Evolutionary conservation across 495 filamentous ascomycete genomes (phyloP).

Genomic region (Opeltia flavorubescens): DNA sequence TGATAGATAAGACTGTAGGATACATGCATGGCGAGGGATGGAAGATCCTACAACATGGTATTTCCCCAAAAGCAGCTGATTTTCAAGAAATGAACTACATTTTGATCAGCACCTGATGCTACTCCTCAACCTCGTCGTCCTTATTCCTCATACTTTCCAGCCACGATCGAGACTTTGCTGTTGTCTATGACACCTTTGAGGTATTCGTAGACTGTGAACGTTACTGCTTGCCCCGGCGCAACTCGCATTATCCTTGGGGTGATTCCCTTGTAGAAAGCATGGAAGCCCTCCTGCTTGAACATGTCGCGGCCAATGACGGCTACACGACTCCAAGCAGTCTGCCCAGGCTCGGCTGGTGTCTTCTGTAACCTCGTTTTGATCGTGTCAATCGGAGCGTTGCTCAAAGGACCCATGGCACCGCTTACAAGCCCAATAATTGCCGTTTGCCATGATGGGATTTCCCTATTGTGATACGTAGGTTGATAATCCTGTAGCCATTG

Average conservation of each 20-base stretch:
- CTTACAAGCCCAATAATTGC: constrained; percentile 79
- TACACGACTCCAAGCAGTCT: constrained; percentile 66
- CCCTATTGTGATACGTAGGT: constrained; percentile 22
- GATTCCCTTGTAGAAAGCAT: constrained; percentile 98
- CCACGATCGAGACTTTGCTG: constrained; percentile 48
- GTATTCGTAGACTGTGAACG: constrained; percentile 94
- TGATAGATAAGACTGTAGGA: background rate
- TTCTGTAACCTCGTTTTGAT: constrained; percentile 97
- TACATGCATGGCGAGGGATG: no score
- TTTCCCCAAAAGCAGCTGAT: no score
- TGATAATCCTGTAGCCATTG: constrained; percentile 55
- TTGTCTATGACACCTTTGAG: constrained; percentile 72
- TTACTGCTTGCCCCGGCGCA: constrained; percentile 93
- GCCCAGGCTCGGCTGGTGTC: constrained; percentile 67
- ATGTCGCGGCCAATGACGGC: constrained; percentile 70
- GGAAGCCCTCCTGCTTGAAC: constrained; percentile 89
- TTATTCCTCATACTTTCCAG: constrained; percentile 66
- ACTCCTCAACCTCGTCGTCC: background rate
- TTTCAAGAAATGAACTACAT: no score
- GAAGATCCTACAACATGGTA: background rate
- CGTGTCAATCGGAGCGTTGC: constrained; percentile 95
- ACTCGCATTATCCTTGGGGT: constrained; percentile 96
- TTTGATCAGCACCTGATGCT: no score
- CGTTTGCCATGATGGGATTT: constrained; percentile 79
- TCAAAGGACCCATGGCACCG: constrained; percentile 88